Evolutionary conservation across 352 stramenopile species (phyloP), one percentile per base, ranked within the genome.

Genomic region (Stephanocyclus meneghinianus): DNA sequence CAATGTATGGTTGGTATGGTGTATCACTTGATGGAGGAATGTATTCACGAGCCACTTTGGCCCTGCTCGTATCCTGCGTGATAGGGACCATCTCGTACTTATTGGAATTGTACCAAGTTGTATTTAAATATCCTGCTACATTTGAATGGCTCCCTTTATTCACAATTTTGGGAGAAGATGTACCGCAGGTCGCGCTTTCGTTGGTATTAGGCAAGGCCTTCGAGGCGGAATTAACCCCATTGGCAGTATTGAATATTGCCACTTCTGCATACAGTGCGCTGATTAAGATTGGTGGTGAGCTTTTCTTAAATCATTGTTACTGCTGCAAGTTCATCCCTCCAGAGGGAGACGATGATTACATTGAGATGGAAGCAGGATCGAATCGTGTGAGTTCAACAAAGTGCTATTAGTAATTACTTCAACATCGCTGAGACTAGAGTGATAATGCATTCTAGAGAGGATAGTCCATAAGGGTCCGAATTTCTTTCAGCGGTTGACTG

Each of bases 251-350:
- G 40, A 76, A 76, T 67, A 76, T 76, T 68, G 55, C 68, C 8
- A 76, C 68, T n/a, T 67, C 51, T 6, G 55, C 55, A 6, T 76
- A 76, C 35, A 59, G 18, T 15, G 68, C 68, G 21, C 37, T 76
- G 53, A 76, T 76, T n/a, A 76, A 76, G 37, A 55, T 76, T n/a
- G 66, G 53, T 8, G 68, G 55, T 6, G 68, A 64, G 42, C 32
- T 76, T 16, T 76, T 76, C 48, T 44, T 76, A 26, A 76, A 76
- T 65, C 57, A 76, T 57, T 76, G 68, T 44, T 76, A 76, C 29
- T 76, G 68, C 21, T 76, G 68, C 56, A 65, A 47, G 3, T 76
- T 76, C 44, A 57, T 47, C 32, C 16, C 68, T 21, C 18, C 35
- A 15, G 68, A 66, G 1, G 68, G 29, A 29, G 21, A 51, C 16